These are phyloP conservation scores for Triticum monococcum DNA, from an alignment of 176 grass and related monocot species.

Conservation along the genomic window DNA sequence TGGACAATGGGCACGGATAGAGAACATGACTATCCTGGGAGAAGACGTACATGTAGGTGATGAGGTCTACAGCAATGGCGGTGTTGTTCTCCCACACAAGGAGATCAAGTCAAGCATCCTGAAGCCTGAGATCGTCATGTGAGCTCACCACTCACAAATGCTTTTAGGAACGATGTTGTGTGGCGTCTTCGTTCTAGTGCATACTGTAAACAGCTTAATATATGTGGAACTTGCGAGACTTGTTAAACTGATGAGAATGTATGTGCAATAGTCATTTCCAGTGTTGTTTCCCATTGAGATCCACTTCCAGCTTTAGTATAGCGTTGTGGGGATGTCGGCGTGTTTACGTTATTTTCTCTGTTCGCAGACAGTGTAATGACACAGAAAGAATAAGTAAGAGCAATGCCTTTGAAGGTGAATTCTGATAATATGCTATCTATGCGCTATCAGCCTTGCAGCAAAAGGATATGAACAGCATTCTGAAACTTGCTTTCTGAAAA, in stretches of 20 bases:
- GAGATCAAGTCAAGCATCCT: conserved; percentile 94
- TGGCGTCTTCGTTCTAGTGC: conserved; percentile 24
- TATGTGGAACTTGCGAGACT: background rate
- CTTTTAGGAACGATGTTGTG: background rate
- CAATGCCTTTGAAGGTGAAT: background rate
- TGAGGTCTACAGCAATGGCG: conserved; percentile 88
- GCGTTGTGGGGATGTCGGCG: background rate
- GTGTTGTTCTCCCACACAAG: conserved; percentile 88
- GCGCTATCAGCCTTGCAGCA: background rate
- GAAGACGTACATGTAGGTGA: conserved; percentile 93
- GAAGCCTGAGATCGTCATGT: conserved; percentile 98
- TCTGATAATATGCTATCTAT: background rate
- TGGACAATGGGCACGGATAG: conserved; percentile 79
- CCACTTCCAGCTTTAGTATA: background rate
- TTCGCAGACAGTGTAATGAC: conserved; percentile 12
- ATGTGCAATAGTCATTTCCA: background rate
- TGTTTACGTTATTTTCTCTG: background rate
- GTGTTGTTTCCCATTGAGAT: conserved; percentile 3
- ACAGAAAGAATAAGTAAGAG: conserved; percentile 1
- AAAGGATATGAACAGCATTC: background rate
- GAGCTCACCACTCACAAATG: conserved; percentile 31
- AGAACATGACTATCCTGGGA: conserved; percentile 87
- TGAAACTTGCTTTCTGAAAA: background rate
- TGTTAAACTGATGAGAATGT: conserved; percentile 26
- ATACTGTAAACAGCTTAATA: conserved; percentile 23